Base-by-base conservation (phyloP, 805 yeast genomes). In the Priceomyces castillae region DNA sequence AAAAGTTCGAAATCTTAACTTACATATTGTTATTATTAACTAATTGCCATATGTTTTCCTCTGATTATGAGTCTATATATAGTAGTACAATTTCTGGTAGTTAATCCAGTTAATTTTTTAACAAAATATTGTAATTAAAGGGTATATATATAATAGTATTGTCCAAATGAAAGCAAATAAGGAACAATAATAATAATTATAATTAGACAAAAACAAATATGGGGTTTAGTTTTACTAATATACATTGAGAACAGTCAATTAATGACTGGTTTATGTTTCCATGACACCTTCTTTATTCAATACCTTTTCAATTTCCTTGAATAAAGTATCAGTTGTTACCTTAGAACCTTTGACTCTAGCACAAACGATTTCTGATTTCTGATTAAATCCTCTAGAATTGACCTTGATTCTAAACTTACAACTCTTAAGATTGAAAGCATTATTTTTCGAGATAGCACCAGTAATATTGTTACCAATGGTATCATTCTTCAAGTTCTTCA, bases 261-360 rank as follows among this genome's bases (percentile, higher is more conserved):
- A 9, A n/a, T 11, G n/a, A 11, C 15, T 11, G 10, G 15, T 28
- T 28, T 46, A 42, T 38, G 31, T 31, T 39, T 70, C 75, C 63
- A 81, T 62, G 20, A 82, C 86, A 26, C 81, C 80, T 59, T 84
- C 90, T 58, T 81, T 80, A 40, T 68, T 69, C 52, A 85, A 67
- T 26, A 84, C 86, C 56, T 78, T 80, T 52, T 79, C 81, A 49
- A 84, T 75, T 56, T 85, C 90, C 43, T 63, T 67, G 48, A 77
- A 78, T 51, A 85, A 67, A 47, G 80, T 80, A 28, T 66, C 74
- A 41, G 85, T 76, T 5, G 88, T 78, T 49, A 77, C 78, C 25
- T 71, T 63, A 1, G 90, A 82, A 5, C 94, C 94, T 49, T 77
- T 80, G 25, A 77, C 74, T 58, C 81, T 80, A 16, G 74, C 77